Percentiles rank a stretch among this genome's conserved stretches.
Evolutionary conservation across 2,329 filamentous ascomycete genomes (phyloP).

Genomic region (Aspergillus chevalieri): DNA sequence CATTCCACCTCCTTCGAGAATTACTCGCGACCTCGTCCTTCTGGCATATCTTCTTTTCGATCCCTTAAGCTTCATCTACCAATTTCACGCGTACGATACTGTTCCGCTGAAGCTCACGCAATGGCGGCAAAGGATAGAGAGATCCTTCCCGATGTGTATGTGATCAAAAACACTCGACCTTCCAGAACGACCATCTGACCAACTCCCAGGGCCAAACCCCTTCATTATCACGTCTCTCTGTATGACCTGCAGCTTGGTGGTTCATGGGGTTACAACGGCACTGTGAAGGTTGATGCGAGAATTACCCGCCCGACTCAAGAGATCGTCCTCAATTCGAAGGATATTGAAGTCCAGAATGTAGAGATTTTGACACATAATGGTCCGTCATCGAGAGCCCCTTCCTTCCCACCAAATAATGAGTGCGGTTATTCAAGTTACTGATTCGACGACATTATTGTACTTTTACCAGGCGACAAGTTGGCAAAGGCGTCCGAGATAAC

Average conservation of each 20-base stretch:
- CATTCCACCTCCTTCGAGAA: conserved; percentile 11
- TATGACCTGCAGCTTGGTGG: conserved; percentile 67
- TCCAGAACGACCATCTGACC: conserved; percentile 3
- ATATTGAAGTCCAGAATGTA: conserved; percentile 68
- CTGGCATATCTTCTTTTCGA: conserved; percentile 10
- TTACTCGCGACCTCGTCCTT: conserved; percentile 10
- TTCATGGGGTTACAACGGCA: conserved; percentile 77
- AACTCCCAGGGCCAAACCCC: conserved; percentile 62
- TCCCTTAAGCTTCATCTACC: conserved; percentile 11
- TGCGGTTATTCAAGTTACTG: not conserved
- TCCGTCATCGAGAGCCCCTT: conserved; percentile 11
- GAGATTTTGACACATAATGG: conserved; percentile 31
- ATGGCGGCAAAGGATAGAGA: conserved; percentile 43
- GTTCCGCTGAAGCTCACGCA: conserved; percentile 36
- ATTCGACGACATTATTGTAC: not conserved
- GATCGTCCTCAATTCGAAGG: conserved; percentile 77
- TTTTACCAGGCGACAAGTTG: conserved; percentile 19
- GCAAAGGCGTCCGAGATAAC: conserved; percentile 59
- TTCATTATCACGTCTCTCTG: conserved; percentile 79
- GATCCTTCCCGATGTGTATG: conserved; percentile 40
- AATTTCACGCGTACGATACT: conserved; percentile 25
- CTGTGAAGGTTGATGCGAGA: conserved; percentile 70
- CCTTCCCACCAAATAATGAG: not conserved
- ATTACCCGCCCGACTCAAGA: conserved; percentile 66
- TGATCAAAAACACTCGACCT: conserved; percentile 4